A percentile compares a stretch with the other conserved stretches of the same genome.
Conservation (phyloP, 768 basidiomycete genomes). For the Sistotremastrum niveocremeum region DNA sequence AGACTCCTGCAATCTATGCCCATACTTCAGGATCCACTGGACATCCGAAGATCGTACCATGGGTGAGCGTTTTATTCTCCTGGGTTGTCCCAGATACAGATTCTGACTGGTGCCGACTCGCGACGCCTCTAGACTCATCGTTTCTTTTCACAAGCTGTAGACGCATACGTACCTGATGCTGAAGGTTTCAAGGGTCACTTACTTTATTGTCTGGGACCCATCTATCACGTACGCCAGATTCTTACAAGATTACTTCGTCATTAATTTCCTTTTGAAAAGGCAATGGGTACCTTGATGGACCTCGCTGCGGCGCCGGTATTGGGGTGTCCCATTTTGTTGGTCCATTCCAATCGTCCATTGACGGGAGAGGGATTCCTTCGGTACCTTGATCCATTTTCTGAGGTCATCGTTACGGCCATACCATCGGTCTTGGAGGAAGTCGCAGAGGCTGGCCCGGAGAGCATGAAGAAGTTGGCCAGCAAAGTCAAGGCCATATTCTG, state of each 20-base stretch:
- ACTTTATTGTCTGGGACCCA: too few species aligned
- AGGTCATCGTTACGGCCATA: not conserved
- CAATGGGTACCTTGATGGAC: not conserved
- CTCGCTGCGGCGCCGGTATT: not conserved
- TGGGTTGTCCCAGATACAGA: too few species aligned
- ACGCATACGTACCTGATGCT: too few species aligned
- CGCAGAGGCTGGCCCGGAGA: not conserved
- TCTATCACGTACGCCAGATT: too few species aligned
- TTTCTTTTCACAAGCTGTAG: too few species aligned
- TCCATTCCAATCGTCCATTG: not conserved
- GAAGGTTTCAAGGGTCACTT: too few species aligned
- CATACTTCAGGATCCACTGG: constrained; percentile 2
- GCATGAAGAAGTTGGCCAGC: not conserved
- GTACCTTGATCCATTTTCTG: not conserved
- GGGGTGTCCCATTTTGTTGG: not conserved
- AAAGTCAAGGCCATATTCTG: constrained; percentile 4
- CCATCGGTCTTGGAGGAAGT: constrained; percentile 2
- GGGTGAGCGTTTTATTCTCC: not conserved
- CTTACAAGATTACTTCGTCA: too few species aligned
- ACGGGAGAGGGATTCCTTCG: not conserved
- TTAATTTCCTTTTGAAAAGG: not conserved
- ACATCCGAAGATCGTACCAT: not conserved
- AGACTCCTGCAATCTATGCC: too few species aligned
- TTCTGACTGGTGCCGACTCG: too few species aligned
- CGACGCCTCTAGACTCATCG: too few species aligned